phyloP scores from a whole-genome alignment of 495 filamentous ascomycete species.

The Penicillium pancosmium region DNA sequence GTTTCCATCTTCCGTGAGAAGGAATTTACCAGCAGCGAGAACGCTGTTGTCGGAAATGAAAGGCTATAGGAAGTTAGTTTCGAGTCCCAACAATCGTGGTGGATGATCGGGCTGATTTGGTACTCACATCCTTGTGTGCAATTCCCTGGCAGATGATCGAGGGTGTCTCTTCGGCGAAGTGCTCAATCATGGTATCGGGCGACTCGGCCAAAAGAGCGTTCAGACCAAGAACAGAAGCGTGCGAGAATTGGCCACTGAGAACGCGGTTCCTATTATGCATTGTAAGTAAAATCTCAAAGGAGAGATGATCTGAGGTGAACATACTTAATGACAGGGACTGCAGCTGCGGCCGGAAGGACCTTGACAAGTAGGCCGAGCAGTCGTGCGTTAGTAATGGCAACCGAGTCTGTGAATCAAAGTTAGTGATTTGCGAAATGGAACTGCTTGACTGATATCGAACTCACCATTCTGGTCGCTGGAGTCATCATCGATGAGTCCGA shows the following conservation, averaged over 20 bases:
- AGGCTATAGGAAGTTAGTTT: conserved; percentile 50
- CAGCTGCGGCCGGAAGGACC: conserved; percentile 69
- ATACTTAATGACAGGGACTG: conserved; percentile 71
- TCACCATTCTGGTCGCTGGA: conserved; percentile 69
- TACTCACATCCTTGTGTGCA: conserved; percentile 67
- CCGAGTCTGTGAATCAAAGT: conserved; percentile 48
- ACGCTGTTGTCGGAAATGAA: conserved; percentile 89
- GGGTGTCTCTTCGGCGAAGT: conserved; percentile 70
- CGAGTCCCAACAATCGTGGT: conserved; percentile 1
- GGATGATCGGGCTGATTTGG: neutral
- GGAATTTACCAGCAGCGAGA: conserved; percentile 92
- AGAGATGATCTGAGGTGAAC: conserved; percentile 11
- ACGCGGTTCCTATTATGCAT: conserved; percentile 60
- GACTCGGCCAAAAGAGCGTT: conserved; percentile 87
- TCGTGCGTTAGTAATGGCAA: conserved; percentile 85
- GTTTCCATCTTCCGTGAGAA: conserved; percentile 62
- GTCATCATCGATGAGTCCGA: conserved; percentile 86
- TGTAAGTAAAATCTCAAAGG: conserved; percentile 13
- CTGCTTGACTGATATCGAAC: conserved; percentile 7
- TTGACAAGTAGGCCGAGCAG: conserved; percentile 87
- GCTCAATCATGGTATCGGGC: conserved; percentile 64
- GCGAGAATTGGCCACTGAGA: conserved; percentile 68
- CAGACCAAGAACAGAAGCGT: conserved; percentile 73
- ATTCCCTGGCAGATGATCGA: conserved; percentile 81
- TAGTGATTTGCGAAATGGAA: conserved; percentile 3